Evolutionary conservation across 2,329 filamentous ascomycete species (phyloP), one percentile per base, ranked within the genome.

Genomic region (Paramyrothecium sp.): DNA sequence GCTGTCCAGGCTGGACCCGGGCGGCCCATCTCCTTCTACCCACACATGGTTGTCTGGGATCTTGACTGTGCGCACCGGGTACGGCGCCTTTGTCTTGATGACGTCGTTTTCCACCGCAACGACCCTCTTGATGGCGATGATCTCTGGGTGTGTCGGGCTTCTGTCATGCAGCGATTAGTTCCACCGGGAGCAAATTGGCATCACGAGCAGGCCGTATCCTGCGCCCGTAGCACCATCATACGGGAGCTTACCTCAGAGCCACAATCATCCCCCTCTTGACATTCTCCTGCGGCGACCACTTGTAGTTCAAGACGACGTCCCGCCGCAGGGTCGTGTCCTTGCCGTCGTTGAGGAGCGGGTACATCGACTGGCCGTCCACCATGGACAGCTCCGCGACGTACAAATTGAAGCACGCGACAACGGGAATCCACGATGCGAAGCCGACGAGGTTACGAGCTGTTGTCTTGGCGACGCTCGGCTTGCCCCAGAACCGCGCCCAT

Each of bases 1-100:
- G 73, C 92, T 97, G 75, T 99, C 95, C 58, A 88, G 72, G 56
- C 86, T 91, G 65, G 84, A 84, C 53, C 83, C 81, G 65, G 85
- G 83, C 66, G 84, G 83, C 13, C 89, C 92, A 70, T 99, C 95
- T 2, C 95, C 95, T 71, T 98, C 94, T 1, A 99, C 86, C 95
- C 95, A 99, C 26, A 98, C 82, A 76, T 98, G 93, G 19, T 92
- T 92, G 60, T 82, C 82, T 5, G 93, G 94, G 21, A 99, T 84
- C 60, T 82, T 81, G 50, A 90, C 77, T 10, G 73, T 79, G 1
- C 76, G 64, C 17, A 80, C 71, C 10, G 84, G 81, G 68, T 86
- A 89, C 19, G 86, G 87, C 54, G 78, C 72, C 57, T 84, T 81
- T 46, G 90, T 89, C 56, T 78, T 80, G 30, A 98, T 85, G 1